Evolutionary conservation across 371 early-diverging fungal genomes (phyloP).

Genomic region (Mortierella polycephala): DNA sequence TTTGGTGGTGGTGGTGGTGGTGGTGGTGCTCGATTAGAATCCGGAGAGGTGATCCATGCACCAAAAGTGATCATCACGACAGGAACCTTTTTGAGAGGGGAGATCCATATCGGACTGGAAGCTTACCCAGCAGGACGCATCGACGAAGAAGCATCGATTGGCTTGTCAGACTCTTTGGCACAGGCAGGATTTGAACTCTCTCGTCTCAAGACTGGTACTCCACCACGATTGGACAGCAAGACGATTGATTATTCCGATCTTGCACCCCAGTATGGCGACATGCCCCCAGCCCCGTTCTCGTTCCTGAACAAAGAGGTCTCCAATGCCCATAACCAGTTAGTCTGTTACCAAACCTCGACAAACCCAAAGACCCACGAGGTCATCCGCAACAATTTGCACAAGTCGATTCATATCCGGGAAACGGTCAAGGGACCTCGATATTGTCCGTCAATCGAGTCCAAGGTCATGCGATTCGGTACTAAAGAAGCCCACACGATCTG

Average conservation of each 20-base stretch:
- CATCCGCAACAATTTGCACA: slow-evolving; percentile 77
- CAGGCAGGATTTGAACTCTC: slow-evolving; percentile 81
- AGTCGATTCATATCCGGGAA: slow-evolving; percentile 86
- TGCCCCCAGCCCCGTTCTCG: slow-evolving; percentile 82
- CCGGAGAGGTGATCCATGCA: slow-evolving; percentile 75
- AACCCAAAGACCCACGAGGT: slow-evolving; percentile 75
- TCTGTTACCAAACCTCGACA: slow-evolving; percentile 84
- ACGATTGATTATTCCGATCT: slow-evolving; percentile 80
- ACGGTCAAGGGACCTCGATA: slow-evolving; percentile 89
- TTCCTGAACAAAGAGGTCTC: slow-evolving; percentile 64
- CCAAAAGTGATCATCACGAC: slow-evolving; percentile 85
- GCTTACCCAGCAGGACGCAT: slow-evolving; percentile 85
- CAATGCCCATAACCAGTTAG: slow-evolving; percentile 64
- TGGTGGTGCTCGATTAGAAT: slow-evolving; percentile 52
- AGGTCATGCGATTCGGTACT: slow-evolving; percentile 78
- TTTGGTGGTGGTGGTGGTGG: too few species aligned
- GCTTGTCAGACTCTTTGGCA: slow-evolving; percentile 78
- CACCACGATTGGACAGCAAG: slow-evolving; percentile 79
- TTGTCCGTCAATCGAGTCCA: slow-evolving; percentile 88
- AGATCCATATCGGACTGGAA: slow-evolving; percentile 74
- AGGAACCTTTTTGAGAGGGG: slow-evolving; percentile 88
- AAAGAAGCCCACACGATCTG: slow-evolving; percentile 79
- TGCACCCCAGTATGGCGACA: slow-evolving; percentile 76
- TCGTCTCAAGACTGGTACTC: slow-evolving; percentile 88
- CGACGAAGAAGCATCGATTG: slow-evolving; percentile 80